phyloP scores from a whole-genome alignment of 2,329 filamentous ascomycete species.

The Aspergillus clavatus region DNA sequence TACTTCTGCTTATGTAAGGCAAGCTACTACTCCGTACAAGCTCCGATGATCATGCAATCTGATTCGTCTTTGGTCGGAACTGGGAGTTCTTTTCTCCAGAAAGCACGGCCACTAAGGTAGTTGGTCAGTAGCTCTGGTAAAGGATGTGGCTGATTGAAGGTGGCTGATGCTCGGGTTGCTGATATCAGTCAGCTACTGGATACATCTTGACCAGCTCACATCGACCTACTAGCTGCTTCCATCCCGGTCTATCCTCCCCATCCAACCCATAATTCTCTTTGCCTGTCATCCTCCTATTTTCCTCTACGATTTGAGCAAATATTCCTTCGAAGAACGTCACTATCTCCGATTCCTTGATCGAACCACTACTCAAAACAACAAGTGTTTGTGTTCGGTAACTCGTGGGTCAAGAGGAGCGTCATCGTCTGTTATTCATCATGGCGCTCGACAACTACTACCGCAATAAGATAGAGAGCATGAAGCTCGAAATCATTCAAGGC shows the following conservation, averaged over 20 bases:
- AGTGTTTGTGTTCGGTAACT: neutral
- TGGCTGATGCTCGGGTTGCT: slow-evolving; percentile 7
- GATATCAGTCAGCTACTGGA: slow-evolving; percentile 4
- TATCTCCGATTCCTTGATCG: neutral
- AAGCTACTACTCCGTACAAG: too few species aligned
- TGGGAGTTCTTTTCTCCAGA: neutral
- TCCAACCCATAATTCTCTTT: neutral
- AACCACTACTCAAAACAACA: neutral
- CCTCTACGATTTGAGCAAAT: neutral
- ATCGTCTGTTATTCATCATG: slow-evolving; percentile 59
- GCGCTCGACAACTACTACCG: slow-evolving; percentile 99
- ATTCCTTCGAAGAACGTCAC: neutral
- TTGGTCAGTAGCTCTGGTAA: neutral
- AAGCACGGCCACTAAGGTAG: neutral
- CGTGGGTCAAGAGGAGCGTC: slow-evolving; percentile 19
- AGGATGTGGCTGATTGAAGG: neutral
- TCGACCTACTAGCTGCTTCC: neutral
- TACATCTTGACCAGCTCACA: neutral
- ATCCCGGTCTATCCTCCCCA: slow-evolving; percentile 2
- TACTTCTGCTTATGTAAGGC: too few species aligned
- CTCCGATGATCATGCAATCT: too few species aligned
- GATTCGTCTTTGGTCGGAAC: too few species aligned
- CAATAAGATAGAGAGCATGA: slow-evolving; percentile 99
- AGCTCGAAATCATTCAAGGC: slow-evolving; percentile 99
- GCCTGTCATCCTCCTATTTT: neutral